A percentile compares a stretch with the other conserved stretches of the same genome.
phyloP scores from a whole-genome alignment of 306 rosid species.

The Calophaca sinica region DNA sequence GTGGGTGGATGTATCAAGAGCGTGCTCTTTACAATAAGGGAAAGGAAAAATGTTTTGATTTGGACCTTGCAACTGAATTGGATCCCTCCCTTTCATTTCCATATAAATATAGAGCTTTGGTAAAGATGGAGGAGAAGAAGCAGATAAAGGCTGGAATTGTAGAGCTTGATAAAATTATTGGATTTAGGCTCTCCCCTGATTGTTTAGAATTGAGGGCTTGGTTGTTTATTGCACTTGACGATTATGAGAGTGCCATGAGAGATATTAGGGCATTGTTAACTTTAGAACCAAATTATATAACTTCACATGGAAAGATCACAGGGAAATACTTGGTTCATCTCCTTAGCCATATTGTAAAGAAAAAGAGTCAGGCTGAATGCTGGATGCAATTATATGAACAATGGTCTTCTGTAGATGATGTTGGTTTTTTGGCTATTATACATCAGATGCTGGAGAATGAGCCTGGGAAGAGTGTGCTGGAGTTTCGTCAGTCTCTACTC shows the following conservation, averaged over 20 bases:
- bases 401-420: slow-evolving; percentile 64
- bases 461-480: slow-evolving; percentile 65
- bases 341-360: slow-evolving; percentile 54
- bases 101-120: slow-evolving; percentile 64
- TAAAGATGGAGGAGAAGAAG: slow-evolving; percentile 61
- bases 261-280: slow-evolving; percentile 71
- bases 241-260: slow-evolving; percentile 67
- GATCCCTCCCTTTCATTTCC: slow-evolving; percentile 79
- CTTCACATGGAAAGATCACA: slow-evolving; percentile 58
- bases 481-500: slow-evolving; percentile 78
- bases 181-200: slow-evolving; percentile 72
- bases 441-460: slow-evolving; percentile 76
- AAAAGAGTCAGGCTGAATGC: slow-evolving; percentile 51
- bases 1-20: slow-evolving; percentile 90
- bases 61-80: slow-evolving; percentile 68
- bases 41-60: slow-evolving; percentile 65
- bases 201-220: slow-evolving; percentile 76
- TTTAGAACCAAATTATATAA: slow-evolving; percentile 67
- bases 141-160: slow-evolving; percentile 58
- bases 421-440: slow-evolving; percentile 76
- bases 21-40: slow-evolving; percentile 71
- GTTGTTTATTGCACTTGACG: slow-evolving; percentile 62
- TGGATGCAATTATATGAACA: no score
- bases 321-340: slow-evolving; percentile 63
- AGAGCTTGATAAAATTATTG: slow-evolving; percentile 69